Base-by-base conservation (phyloP, 129 eudicot genomes). In the Centaurea solstitialis region DNA sequence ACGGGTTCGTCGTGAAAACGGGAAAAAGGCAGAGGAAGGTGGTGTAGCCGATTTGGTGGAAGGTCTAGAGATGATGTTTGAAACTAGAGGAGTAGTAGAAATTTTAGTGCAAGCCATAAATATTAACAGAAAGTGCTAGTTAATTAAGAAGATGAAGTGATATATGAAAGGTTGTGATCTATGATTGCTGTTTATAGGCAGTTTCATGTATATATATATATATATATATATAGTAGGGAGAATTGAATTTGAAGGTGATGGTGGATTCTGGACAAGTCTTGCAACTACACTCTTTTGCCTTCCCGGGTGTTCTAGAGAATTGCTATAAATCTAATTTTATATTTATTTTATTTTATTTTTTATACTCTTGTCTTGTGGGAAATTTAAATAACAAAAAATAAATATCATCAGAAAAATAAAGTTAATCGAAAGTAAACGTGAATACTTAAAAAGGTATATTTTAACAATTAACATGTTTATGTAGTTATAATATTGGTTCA, bases 21-120 rank as follows among this genome's bases (percentile, higher is more conserved):
- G 87, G 45, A 86, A 73, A 73, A 78, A 83, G 38, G 75, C 89
- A 3, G 85, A 83, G 50, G 79, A 76, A 4, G 89, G 83, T 4
- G 91, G 82, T 11, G 57, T 80, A 41, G 17, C 26, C 7, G 84
- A 10, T 74, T 79, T 86, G 50, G 33, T 57, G 17, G 76, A 73
- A 7, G 74, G 38, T 8, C 66, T 71, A 21, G 61, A 68, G 21
- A 65, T 68, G 28, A 20, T 43, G 79, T 40, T 81, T 18, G 87
- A 17, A 9, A 75, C 69, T 6, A 85, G 20, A 13, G 87, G 84
- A 12, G 80, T 35, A 38, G 87, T 45, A 62, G 78, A 35, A 53
- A 80, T 20, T 28, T 53, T 6, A 61, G 78, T 71, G 85, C 72
- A 69, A 77, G 75, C 86, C 86, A 82, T 82, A 26, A 2, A 4